Evolutionary conservation across 1,139 yeast species (phyloP).

Genomic region (Pneumocystis wakefieldiae): DNA sequence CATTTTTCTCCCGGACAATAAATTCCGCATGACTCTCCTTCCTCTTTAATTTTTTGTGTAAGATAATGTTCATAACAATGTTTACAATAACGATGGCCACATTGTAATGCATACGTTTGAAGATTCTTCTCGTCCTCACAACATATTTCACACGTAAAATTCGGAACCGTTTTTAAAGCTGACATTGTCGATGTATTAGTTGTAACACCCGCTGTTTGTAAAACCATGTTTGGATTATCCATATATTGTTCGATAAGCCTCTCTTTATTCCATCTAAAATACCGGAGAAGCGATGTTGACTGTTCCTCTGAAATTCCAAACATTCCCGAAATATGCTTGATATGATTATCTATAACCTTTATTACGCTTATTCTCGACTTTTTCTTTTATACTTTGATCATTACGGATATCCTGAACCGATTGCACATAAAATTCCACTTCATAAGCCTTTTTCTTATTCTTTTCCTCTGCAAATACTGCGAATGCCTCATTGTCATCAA

Average conservation of each 20-base stretch:
- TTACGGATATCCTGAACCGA: conserved; percentile 20
- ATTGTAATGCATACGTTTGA: conserved; percentile 40
- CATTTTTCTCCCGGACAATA: conserved; percentile 47
- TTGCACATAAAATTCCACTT: conserved; percentile 21
- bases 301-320: conserved; percentile 27
- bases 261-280: conserved; percentile 62
- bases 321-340: conserved; percentile 24
- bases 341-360: conserved; percentile 12
- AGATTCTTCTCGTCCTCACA: conserved; percentile 37
- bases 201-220: conserved; percentile 37
- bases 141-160: conserved; percentile 51
- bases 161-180: conserved; percentile 16
- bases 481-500: not conserved
- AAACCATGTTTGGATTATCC: conserved; percentile 34
- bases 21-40: conserved; percentile 34
- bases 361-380: not conserved
- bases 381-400: conserved; percentile 14
- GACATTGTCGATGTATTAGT: conserved; percentile 10
- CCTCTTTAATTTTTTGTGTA: conserved; percentile 35
- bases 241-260: conserved; percentile 53
- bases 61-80: conserved; percentile 54
- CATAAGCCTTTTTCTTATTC: conserved; percentile 15
- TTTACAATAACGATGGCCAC: conserved; percentile 57
- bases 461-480: conserved; percentile 13
- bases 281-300: conserved; percentile 41